These are phyloP conservation scores for Rhizopus arrhizus DNA, from an alignment of 371 early-diverging fungal genomes.

Conservation along the genomic window DNA sequence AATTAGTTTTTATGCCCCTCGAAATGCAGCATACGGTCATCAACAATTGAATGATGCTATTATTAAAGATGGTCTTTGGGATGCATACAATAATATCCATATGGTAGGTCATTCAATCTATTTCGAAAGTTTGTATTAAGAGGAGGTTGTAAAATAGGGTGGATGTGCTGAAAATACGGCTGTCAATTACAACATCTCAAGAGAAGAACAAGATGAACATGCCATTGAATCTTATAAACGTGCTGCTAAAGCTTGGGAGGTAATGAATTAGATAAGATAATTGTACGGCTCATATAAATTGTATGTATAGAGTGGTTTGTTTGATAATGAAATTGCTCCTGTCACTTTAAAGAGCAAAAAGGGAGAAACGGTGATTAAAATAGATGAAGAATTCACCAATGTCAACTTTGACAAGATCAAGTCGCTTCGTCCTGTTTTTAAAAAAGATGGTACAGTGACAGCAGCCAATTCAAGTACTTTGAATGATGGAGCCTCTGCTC, in stretches of 20 bases:
- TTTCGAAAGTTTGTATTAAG: background rate
- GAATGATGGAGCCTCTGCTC: slow-evolving; percentile 95
- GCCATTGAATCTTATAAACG: slow-evolving; percentile 85
- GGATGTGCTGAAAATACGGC: slow-evolving; percentile 93
- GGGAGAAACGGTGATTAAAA: slow-evolving; percentile 67
- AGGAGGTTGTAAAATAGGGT: slow-evolving; percentile 70
- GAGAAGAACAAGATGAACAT: slow-evolving; percentile 89
- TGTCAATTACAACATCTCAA: slow-evolving; percentile 74
- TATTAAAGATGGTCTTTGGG: slow-evolving; percentile 93
- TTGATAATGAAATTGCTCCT: slow-evolving; percentile 84
- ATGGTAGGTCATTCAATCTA: slow-evolving; percentile 20
- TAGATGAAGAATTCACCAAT: slow-evolving; percentile 89
- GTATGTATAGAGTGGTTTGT: slow-evolving; percentile 55
- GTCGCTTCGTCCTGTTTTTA: slow-evolving; percentile 59
- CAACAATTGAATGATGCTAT: slow-evolving; percentile 83
- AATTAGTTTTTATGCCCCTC: slow-evolving; percentile 65
- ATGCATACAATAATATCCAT: slow-evolving; percentile 86
- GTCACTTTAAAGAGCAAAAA: slow-evolving; percentile 79
- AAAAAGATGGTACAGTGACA: slow-evolving; percentile 84
- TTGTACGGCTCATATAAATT: background rate
- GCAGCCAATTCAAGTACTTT: slow-evolving; percentile 95
- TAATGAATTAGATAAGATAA: slow-evolving; percentile 9
- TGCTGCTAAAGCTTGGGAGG: slow-evolving; percentile 83
- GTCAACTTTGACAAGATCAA: slow-evolving; percentile 71
- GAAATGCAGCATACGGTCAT: slow-evolving; percentile 80